Evolutionary conservation across 2,329 filamentous ascomycete species (phyloP).

Genomic region (Aspergillus hortae): DNA sequence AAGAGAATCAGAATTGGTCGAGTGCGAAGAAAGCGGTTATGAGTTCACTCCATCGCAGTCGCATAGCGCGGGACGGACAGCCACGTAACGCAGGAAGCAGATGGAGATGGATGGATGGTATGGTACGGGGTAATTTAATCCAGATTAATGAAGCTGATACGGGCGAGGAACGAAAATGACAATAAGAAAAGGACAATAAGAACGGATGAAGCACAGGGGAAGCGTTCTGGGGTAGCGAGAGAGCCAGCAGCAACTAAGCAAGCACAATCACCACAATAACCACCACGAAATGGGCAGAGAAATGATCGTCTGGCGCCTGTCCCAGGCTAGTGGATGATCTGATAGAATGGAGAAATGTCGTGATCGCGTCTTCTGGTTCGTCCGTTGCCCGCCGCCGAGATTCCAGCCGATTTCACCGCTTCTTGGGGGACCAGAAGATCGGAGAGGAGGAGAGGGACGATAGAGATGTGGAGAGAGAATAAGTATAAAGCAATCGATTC

Average conservation of each 20-base stretch:
- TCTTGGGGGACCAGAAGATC: neutral
- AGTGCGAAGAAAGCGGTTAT: conserved; percentile 18
- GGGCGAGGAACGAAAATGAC: neutral
- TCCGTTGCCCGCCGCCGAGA: conserved; percentile 15
- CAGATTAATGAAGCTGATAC: too few relatives aligned
- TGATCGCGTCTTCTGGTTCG: conserved; percentile 34
- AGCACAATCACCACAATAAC: neutral
- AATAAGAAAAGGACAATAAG: too few relatives aligned
- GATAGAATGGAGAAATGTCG: conserved; percentile 44
- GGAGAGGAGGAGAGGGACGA: too few relatives aligned
- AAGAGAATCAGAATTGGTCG: conserved; percentile 10
- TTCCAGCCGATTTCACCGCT: neutral
- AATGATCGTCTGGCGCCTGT: conserved; percentile 21
- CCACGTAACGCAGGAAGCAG: conserved; percentile 19
- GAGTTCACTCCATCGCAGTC: conserved; percentile 14
- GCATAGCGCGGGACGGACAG: conserved; percentile 21
- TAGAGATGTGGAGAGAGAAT: too few relatives aligned
- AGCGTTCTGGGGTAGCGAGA: neutral
- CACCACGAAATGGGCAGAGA: conserved; percentile 1
- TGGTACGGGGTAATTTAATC: too few relatives aligned
- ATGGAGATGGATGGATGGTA: too few relatives aligned
- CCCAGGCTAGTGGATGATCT: conserved; percentile 35
- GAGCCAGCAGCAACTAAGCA: neutral
- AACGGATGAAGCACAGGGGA: neutral
- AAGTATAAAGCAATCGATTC: too few relatives aligned